Evolutionary conservation across 371 early-diverging fungal species (phyloP).

Genomic region (Mucor circinelloides): DNA sequence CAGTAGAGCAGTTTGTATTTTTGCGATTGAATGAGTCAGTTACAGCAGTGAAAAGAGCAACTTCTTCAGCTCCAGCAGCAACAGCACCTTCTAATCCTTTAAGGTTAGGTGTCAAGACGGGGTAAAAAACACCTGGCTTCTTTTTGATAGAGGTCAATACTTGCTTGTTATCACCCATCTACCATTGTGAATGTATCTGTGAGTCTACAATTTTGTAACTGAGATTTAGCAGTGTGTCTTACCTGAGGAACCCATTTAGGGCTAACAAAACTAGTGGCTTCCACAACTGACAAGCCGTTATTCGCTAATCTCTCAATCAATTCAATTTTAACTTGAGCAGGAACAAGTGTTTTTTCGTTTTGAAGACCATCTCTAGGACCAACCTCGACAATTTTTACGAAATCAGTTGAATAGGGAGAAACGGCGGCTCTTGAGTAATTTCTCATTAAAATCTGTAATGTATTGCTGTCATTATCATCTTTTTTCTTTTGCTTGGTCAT

Average conservation of each 20-base stretch:
- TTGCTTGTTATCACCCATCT: slow-evolving; percentile 86
- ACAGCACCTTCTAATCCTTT: slow-evolving; percentile 87
- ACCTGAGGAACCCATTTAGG: slow-evolving; percentile 98
- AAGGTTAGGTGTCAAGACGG: slow-evolving; percentile 92
- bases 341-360: slow-evolving; percentile 88
- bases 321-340: slow-evolving; percentile 79
- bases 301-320: slow-evolving; percentile 83
- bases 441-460: neutral
- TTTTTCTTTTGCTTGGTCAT: neutral
- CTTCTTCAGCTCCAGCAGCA: slow-evolving; percentile 79
- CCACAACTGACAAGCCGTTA: slow-evolving; percentile 86
- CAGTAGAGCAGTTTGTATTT: slow-evolving; percentile 93
- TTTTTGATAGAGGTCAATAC: slow-evolving; percentile 74
- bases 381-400: slow-evolving; percentile 88
- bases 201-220: neutral
- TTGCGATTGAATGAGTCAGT: slow-evolving; percentile 86
- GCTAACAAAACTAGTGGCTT: slow-evolving; percentile 95
- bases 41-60: slow-evolving; percentile 94
- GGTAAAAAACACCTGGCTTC: slow-evolving; percentile 72
- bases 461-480: neutral
- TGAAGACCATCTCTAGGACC: slow-evolving; percentile 98
- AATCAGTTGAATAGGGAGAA: slow-evolving; percentile 17
- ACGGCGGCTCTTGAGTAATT: slow-evolving; percentile 5
- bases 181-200: neutral
- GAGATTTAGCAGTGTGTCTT: slow-evolving; percentile 7